Base-by-base conservation (phyloP, 495 filamentous ascomycete genomes). In the Neurospora terricola region DNA sequence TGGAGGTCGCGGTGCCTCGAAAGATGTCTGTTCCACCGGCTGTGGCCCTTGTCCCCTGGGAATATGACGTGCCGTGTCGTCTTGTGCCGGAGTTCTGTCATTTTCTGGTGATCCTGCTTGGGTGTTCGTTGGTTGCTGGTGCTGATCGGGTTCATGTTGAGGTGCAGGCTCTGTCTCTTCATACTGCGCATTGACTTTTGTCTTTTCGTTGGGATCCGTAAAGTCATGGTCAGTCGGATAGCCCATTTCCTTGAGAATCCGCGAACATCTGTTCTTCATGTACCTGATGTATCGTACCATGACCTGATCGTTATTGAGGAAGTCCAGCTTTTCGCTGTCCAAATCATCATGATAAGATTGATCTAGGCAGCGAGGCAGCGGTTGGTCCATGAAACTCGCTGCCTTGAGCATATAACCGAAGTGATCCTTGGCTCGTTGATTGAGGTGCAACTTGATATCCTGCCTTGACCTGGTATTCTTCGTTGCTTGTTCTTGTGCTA, bases 291-390 rank as follows among this genome's bases (percentile, higher is more conserved):
- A 74, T 4, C 72, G 69, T 8, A 48, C 66, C 27, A 74, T 38
- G 30, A 74, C 72, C 70, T 74, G 72, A 0, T 74, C 72, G 0
- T 54, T 62, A 23, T 74, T 70, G 4, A 74, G 69, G 4, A 54
- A 16, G 8, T 23, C 36, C 30, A 74, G 21, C 11, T 71, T 74
- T 12, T 59, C 69, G 18, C 0, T 37, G 37, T 74, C 72, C 5
- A 74, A 34, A 8, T 74, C 54, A 1, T 71, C 48, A 34, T 74
- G 48, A 27, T 74, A 74, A 3, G 72, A 74, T 54, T 74, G 72
- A n/a, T 74, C 72, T 0, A 74, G 30, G 70, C 69, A 66, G 1
- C 72, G 69, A 2, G 72, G 72, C 4, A 74, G 69, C 6, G 72
- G 70, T 16, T 74, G 72, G 43, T 6, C 69, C 43, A 71, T 38